Evolutionary conservation across 345 rosid genomes (phyloP).

Genomic region (Eucalyptus albens): DNA sequence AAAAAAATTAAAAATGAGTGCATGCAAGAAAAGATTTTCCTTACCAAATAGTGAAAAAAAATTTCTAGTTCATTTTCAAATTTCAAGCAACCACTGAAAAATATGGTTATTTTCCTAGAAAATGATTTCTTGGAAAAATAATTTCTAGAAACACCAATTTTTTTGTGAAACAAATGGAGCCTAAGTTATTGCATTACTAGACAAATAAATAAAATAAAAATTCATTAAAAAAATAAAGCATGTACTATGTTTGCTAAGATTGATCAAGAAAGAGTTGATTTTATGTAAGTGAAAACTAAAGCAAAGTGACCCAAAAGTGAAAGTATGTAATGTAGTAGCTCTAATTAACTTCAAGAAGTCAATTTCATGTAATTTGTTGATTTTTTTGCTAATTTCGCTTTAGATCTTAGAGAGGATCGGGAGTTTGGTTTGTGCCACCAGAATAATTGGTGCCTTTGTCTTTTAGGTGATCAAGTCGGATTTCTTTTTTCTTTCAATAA

Average conservation of each 20-base stretch:
- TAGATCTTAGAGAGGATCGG: not conserved
- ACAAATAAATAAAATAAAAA: not conserved
- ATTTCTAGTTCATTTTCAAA: too few species aligned
- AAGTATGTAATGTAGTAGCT: not conserved
- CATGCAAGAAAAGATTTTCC: too few species aligned
- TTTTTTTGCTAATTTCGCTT: not conserved
- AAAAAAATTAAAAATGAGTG: too few species aligned
- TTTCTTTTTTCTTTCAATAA: not conserved
- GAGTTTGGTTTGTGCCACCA: not conserved
- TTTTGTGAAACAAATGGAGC: accelerated
- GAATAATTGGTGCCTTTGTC: not conserved
- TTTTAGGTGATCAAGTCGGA: not conserved
- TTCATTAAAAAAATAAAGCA: not conserved
- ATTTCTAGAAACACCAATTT: accelerated
- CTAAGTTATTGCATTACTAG: not conserved
- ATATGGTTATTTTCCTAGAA: too few species aligned
- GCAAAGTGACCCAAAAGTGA: not conserved
- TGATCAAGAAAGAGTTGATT: not conserved
- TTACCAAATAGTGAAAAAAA: accelerated
- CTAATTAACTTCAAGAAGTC: not conserved
- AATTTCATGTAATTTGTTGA: not conserved
- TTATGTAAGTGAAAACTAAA: not conserved
- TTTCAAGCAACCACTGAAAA: too few species aligned
- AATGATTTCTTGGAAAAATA: too few species aligned
- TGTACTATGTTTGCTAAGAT: not conserved